Percentiles rank a stretch among this genome's conserved stretches.
Conservation (phyloP, 192 early-diverging fungal genomes). For the Podila horticola region DNA sequence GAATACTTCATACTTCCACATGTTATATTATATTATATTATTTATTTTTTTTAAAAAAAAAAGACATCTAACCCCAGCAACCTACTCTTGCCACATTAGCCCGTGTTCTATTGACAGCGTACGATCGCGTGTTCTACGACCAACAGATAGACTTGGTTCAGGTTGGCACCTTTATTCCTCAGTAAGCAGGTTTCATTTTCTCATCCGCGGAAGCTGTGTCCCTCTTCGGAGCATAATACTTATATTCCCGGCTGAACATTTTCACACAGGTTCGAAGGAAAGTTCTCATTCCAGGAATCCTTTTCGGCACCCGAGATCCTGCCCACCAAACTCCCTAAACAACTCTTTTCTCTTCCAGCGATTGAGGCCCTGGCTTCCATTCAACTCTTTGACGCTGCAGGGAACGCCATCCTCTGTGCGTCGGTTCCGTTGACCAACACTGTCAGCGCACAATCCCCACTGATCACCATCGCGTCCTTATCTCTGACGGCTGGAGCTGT, state of each 20-base stretch:
- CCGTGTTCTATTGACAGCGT: conserved; percentile 25
- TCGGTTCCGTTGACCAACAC: conserved; percentile 32
- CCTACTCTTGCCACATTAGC: conserved; percentile 1
- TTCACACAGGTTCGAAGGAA: conserved; percentile 18
- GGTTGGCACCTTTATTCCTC: conserved; percentile 1
- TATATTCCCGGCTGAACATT: background rate
- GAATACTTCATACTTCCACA: background rate
- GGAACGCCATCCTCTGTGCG: conserved; percentile 23
- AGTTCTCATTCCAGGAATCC: conserved; percentile 33
- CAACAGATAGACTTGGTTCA: conserved; percentile 18
- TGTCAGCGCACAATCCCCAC: conserved; percentile 27
- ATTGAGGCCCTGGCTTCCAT: conserved; percentile 35
- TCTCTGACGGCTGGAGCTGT: conserved; percentile 21
- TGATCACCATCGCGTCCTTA: conserved; percentile 26
- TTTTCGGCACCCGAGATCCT: conserved; percentile 25
- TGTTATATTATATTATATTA: background rate
- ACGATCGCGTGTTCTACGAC: conserved; percentile 41
- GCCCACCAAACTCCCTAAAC: conserved; percentile 23
- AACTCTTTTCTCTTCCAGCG: conserved; percentile 38
- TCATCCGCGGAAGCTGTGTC: too few species aligned
- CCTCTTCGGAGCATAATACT: too few species aligned
- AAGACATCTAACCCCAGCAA: background rate
- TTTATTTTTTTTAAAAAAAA: background rate
- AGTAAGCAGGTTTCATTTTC: conserved; percentile 11
- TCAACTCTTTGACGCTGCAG: conserved; percentile 25